Percentiles rank a stretch among this genome's conserved stretches.
These are phyloP conservation scores for Penicillium chermesinum DNA, from an alignment of 495 filamentous ascomycete genomes.

Conservation along the genomic window DNA sequence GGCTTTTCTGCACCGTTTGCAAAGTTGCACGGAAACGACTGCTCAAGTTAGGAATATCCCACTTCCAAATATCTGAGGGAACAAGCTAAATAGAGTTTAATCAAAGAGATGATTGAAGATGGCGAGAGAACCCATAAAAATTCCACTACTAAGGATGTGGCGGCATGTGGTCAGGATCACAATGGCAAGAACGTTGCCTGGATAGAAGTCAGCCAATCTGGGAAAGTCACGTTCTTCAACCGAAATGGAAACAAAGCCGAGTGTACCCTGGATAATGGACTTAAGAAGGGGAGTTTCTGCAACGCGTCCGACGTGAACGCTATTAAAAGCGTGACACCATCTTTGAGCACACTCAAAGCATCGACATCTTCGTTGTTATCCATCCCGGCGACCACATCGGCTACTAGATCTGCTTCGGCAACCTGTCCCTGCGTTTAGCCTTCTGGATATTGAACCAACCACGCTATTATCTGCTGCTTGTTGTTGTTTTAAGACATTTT, in stretches of 20 bases:
- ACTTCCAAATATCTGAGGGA: neutral
- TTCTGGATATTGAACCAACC: no score
- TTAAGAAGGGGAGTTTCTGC: conserved; percentile 4
- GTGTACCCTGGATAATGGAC: conserved; percentile 1
- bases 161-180: neutral
- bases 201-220: neutral
- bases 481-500: no score
- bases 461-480: no score
- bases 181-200: neutral
- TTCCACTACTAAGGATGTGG: neutral
- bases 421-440: no score
- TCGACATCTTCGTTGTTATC: no score
- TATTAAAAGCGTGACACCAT: no score
- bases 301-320: no score
- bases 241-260: conserved; percentile 1
- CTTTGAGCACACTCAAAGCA: no score
- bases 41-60: neutral
- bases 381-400: no score
- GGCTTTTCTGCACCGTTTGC: conserved; percentile 12
- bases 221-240: conserved; percentile 7
- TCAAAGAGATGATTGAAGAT: neutral
- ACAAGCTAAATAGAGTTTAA: neutral
- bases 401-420: no score
- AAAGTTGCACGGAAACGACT: conserved; percentile 6
- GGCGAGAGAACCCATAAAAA: neutral